Conservation (phyloP, 768 basidiomycete species). For the Termitomyces sp. region DNA sequence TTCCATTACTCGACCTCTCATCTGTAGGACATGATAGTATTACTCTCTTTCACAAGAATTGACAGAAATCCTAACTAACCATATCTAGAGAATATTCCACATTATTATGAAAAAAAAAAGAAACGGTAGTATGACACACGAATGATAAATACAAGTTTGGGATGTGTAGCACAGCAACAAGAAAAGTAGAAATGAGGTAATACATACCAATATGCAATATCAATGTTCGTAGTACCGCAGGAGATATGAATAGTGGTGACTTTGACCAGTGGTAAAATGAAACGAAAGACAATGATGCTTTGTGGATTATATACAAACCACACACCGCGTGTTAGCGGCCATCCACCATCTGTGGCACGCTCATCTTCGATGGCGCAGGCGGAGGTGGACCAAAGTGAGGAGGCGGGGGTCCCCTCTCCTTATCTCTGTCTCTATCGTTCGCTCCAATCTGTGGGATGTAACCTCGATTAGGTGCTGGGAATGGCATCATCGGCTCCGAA, state of each 20-base stretch:
- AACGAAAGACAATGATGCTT: neutral
- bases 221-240: neutral
- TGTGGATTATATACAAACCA: conserved; percentile 1
- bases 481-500: conserved; percentile 26
- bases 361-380: conserved; percentile 35
- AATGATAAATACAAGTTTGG: neutral
- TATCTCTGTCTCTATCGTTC: conserved; percentile 17
- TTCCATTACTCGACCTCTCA: neutral
- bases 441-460: conserved; percentile 11
- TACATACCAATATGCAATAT: neutral
- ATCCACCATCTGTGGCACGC: conserved; percentile 37
- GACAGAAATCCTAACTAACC: neutral
- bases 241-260: neutral
- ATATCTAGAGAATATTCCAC: conserved; percentile 4
- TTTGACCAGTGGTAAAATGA: neutral
- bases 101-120: neutral
- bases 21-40: neutral
- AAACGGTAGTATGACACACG: neutral
- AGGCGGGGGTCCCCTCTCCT: conserved; percentile 18
- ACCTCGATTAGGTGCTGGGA: conserved; percentile 17
- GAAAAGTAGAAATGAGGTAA: neutral
- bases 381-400: conserved; percentile 21
- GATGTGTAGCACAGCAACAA: neutral
- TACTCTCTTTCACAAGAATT: neutral
- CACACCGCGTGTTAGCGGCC: conserved; percentile 22